Evolutionary conservation across 2,329 filamentous ascomycete species (phyloP).

Genomic region (Paecilomyces variotii): DNA sequence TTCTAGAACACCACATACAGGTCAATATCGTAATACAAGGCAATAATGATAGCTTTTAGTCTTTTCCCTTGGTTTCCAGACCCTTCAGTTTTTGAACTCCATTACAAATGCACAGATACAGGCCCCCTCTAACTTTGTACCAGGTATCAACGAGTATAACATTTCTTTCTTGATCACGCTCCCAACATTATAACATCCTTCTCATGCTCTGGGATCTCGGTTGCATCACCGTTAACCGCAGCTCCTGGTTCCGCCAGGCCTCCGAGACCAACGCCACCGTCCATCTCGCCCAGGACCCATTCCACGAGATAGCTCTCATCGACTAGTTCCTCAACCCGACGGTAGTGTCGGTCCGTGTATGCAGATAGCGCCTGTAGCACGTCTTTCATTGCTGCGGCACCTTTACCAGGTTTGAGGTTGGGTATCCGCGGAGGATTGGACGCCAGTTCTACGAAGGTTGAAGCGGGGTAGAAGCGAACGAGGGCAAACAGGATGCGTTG

Average conservation of each 20-base stretch:
- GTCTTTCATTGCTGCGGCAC: conserved; percentile 62
- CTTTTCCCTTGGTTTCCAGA: neutral
- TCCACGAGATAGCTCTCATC: conserved; percentile 93
- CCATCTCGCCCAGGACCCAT: conserved; percentile 91
- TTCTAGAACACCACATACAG: neutral
- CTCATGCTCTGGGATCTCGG: conserved; percentile 19
- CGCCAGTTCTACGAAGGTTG: conserved; percentile 64
- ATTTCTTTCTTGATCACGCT: conserved; percentile 14
- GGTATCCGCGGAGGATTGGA: conserved; percentile 11
- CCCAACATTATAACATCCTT: conserved; percentile 35
- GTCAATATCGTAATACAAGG: neutral
- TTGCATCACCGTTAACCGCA: conserved; percentile 11
- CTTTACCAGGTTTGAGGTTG: conserved; percentile 16
- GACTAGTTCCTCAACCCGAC: conserved; percentile 76
- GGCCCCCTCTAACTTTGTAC: neutral
- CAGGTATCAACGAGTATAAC: neutral
- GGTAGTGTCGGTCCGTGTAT: conserved; percentile 91
- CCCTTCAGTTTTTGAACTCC: neutral
- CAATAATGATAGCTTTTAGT: neutral
- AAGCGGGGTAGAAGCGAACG: conserved; percentile 71
- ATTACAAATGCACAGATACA: neutral
- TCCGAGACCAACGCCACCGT: conserved; percentile 51
- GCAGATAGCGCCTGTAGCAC: conserved; percentile 78
- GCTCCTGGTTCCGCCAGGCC: conserved; percentile 5
- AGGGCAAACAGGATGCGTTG: conserved; percentile 77